Base-by-base conservation (phyloP, 2,329 filamentous ascomycete genomes). In the Thyridium curvatum region DNA sequence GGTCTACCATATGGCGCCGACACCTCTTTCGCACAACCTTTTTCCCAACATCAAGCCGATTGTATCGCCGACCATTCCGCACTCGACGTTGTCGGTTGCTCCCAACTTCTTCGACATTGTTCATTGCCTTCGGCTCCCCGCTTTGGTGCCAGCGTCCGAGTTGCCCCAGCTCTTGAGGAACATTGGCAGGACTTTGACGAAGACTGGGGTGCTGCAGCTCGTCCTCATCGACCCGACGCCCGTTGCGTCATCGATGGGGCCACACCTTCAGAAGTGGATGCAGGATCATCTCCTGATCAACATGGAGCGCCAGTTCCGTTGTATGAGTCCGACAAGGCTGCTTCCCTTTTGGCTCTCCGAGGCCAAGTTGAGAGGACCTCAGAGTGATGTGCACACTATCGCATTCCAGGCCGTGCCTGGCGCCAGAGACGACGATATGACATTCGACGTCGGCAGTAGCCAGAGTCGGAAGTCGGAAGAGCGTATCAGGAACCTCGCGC, bases 161-260 rank as follows among this genome's bases (percentile, higher is more conserved):
- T 68, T 86, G 1, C 74, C 75, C 0, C 55, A 59, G 3, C 57
- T 83, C 1, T 66, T 85, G 13, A 64, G 64, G 38, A 73, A 74
- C 43, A 72, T 82, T 46, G 64, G 75, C 51, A 70, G 70, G 17
- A 69, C 72, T 26, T 66, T 86, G 3, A 61, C 66, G 4, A 66
- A 69, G 0, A 68, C 70, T 1, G 79, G 81, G 1, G 61, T 65
- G 15, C 55, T 85, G 12, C 71, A 81, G 42, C 57, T 86, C 13
- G 71, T 72, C 0, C 59, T 85, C 14, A 74, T 85, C 45, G 78
- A 86, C 41, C 77, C 82, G 0, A 61, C 73, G 8, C 82, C 82
- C 0, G 62, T 72, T 1, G 60, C 71, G 4, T 59, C 65, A 2
- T 78, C 72, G 0, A 62, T 77, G 17, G 82, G 82, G 0, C 77